phyloP scores from a whole-genome alignment of 345 rosid species.

The Geranium rotundifolium region DNA sequence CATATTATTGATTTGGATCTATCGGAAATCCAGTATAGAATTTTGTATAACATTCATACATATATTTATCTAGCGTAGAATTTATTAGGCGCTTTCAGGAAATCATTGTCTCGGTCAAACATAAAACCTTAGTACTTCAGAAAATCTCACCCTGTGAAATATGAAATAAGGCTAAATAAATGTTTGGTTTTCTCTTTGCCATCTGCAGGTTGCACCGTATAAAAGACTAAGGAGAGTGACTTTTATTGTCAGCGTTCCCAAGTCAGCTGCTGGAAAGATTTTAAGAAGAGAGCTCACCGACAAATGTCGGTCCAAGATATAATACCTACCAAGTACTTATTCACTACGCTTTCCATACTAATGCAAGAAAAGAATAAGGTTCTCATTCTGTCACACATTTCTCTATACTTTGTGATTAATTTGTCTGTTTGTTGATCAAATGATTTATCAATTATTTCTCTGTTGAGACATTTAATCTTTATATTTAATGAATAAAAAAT shows the following conservation, averaged over 20 bases:
- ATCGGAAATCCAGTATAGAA: not conserved
- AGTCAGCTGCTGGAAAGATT: conserved; percentile 27
- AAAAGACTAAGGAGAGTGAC: conserved; percentile 22
- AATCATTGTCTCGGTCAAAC: too few species aligned
- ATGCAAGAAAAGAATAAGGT: not conserved
- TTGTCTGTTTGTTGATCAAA: not conserved
- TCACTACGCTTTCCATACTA: not conserved
- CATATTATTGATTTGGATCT: not conserved
- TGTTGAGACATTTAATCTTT: too few species aligned
- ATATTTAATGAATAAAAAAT: too few species aligned
- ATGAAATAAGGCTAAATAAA: not conserved
- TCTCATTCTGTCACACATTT: not conserved
- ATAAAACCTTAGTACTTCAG: not conserved
- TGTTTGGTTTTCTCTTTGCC: not conserved
- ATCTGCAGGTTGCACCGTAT: conserved; percentile 23
- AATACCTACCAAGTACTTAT: conserved; percentile 3
- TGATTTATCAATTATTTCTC: too few species aligned
- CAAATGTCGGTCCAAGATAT: conserved; percentile 20
- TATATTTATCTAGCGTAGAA: too few species aligned
- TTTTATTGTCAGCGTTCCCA: conserved; percentile 21
- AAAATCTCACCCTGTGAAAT: not conserved
- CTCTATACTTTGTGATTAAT: not conserved
- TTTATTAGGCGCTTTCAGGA: too few species aligned
- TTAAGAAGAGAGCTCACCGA: conserved; percentile 24
- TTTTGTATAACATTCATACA: too few species aligned